Evolutionary conservation across 495 filamentous ascomycete genomes (phyloP), one percentile per base, ranked within the genome.

Genomic region (Hypoxylon fuscum): DNA sequence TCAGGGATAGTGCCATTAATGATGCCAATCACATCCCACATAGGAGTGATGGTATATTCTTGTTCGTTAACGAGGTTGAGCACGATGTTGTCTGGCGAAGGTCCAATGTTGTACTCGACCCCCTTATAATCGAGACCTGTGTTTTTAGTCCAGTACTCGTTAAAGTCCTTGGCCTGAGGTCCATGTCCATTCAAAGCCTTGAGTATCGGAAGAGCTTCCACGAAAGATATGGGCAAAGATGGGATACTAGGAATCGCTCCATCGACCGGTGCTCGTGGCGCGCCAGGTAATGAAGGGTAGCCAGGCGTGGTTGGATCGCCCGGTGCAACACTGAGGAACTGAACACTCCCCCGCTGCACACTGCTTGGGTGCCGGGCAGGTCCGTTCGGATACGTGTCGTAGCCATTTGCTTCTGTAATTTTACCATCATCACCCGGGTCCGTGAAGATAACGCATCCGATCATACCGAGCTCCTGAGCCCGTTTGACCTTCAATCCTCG

Each of bases 21-120:
- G 23, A 93, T 81, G 27, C 95, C 95, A 59, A 98, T 96, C 10
- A 95, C 92, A 63, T 98, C 91, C 96, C 96, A 98, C 51, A 95
- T 74, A 3, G 93, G 92, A 0, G 92, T 96, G 0, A 83, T 96
- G 17, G 88, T 85, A 64, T 98, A 96, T 38, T 97, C 90, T 72
- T 96, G 91, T 59, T 92, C 79, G 69, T 96, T 98, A 68, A 89
- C 77, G 10, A 98, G 82, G 68, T 96, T 95, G 47, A 98, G 79
- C 2, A 87, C 84, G 0, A 95, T 72, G 40, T 85, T 72, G 12
- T 90, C 84, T 0, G 92, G 92, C 1, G 93, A 90, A 3, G 95
- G 96, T 3, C 95, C 95, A 55, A 96, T 86, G 72, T 93, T 92
- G 72, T 98, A 98, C 10, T 95, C 74, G 2, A 98, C 91, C 17